These are phyloP conservation scores for Cadophora sp. DNA, from an alignment of 2,329 filamentous ascomycete species.

Conservation along the genomic window DNA sequence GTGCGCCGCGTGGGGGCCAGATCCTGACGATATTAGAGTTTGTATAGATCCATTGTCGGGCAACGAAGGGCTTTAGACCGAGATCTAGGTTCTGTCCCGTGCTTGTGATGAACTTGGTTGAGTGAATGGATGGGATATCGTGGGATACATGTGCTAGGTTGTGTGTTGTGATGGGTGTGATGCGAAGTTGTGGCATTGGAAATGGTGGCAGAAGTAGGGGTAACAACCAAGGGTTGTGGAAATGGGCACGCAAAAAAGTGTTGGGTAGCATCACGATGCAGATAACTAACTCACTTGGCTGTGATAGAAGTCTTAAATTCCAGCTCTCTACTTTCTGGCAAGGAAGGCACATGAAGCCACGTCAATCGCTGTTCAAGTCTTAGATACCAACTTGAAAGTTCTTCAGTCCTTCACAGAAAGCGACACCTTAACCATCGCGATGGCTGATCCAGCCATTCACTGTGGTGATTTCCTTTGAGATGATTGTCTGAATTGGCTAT, in stretches of 20 bases:
- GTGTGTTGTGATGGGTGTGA: neutral
- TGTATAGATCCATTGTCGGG: neutral
- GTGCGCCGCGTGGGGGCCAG: neutral
- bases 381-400: too few relatives aligned
- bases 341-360: too few relatives aligned
- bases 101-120: neutral
- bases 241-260: neutral
- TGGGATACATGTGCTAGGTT: neutral
- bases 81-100: neutral
- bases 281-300: too few relatives aligned
- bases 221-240: neutral
- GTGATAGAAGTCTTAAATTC: too few relatives aligned
- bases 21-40: neutral
- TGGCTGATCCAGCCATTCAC: too few relatives aligned
- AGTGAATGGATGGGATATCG: neutral
- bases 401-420: too few relatives aligned
- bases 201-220: slow-evolving; percentile 10
- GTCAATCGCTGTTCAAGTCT: too few relatives aligned
- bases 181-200: neutral
- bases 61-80: neutral
- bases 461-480: too few relatives aligned
- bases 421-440: too few relatives aligned
- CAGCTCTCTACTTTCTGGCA: too few relatives aligned
- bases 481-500: too few relatives aligned
- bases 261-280: too few relatives aligned